These are phyloP conservation scores for Sphagnum magellanicum DNA, from an alignment of 228 moss, liverwort and hornwort genomes.

Conservation along the genomic window DNA sequence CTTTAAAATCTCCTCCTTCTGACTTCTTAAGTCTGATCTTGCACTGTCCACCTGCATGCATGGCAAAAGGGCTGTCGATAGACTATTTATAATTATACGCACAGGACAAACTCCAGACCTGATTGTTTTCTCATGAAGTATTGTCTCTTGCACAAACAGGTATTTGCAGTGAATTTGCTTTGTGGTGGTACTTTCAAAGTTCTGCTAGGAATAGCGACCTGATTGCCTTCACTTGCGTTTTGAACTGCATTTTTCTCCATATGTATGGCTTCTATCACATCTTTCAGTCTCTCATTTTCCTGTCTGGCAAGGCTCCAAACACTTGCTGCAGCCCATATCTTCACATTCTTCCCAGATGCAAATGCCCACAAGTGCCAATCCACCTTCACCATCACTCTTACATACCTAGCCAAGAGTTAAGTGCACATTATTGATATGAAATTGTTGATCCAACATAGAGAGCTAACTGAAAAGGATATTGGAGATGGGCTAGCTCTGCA, in stretches of 20 bases:
- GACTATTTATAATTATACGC: neutral
- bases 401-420: constrained; percentile 12
- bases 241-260: constrained; percentile 14
- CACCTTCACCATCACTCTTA: constrained; percentile 39
- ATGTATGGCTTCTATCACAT: constrained; percentile 9
- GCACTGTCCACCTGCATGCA: constrained; percentile 4
- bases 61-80: constrained; percentile 2
- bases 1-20: constrained; percentile 1
- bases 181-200: neutral
- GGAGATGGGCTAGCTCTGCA: neutral
- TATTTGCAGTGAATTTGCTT: neutral
- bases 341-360: constrained; percentile 39
- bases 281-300: constrained; percentile 19
- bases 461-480: neutral
- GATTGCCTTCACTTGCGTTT: constrained; percentile 9
- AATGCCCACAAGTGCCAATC: constrained; percentile 48
- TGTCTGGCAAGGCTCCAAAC: constrained; percentile 22
- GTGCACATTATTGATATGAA: neutral
- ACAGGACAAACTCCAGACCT: constrained; percentile 6
- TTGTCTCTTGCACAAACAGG: constrained; percentile 1
- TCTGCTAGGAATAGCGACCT: neutral
- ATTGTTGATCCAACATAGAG: neutral
- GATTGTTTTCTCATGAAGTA: neutral
- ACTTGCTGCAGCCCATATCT: constrained; percentile 38
- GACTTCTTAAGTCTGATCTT: constrained; percentile 8